Conservation (phyloP, 805 yeast species). For the Ogataea methanolica region DNA sequence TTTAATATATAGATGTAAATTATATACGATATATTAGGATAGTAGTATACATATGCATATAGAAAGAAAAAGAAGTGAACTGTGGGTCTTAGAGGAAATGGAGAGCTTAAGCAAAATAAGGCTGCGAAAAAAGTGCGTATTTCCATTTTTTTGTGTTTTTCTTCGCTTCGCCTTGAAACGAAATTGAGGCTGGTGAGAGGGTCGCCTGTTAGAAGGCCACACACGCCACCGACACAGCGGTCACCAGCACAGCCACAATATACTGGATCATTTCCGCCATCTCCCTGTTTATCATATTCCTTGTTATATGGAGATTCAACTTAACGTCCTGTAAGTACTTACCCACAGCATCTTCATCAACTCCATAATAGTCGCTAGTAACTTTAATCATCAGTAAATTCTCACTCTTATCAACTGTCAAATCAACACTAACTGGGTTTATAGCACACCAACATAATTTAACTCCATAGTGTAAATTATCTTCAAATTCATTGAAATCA, state of each 20-base stretch:
- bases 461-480: slow-evolving; percentile 1
- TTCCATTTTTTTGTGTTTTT: no score
- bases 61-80: no score
- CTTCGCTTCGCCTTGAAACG: no score
- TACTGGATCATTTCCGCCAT: slow-evolving; percentile 5
- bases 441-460: slow-evolving; percentile 26
- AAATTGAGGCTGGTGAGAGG: no score
- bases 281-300: slow-evolving; percentile 10
- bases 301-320: slow-evolving; percentile 11
- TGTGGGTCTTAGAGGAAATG: no score
- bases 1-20: background rate
- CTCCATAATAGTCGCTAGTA: slow-evolving; percentile 19
- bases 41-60: no score
- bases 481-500: slow-evolving; percentile 1
- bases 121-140: no score
- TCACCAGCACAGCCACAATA: slow-evolving; percentile 4
- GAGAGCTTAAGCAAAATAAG: no score
- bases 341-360: slow-evolving; percentile 3
- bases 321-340: slow-evolving; percentile 8
- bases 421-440: slow-evolving; percentile 17
- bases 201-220: background rate
- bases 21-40: no score
- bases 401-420: background rate
- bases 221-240: background rate
- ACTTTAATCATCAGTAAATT: slow-evolving; percentile 9